Percentiles rank a stretch among this genome's conserved stretches.
These are phyloP conservation scores for Alternaria panax DNA, from an alignment of 2,329 filamentous ascomycete species.

Conservation along the genomic window DNA sequence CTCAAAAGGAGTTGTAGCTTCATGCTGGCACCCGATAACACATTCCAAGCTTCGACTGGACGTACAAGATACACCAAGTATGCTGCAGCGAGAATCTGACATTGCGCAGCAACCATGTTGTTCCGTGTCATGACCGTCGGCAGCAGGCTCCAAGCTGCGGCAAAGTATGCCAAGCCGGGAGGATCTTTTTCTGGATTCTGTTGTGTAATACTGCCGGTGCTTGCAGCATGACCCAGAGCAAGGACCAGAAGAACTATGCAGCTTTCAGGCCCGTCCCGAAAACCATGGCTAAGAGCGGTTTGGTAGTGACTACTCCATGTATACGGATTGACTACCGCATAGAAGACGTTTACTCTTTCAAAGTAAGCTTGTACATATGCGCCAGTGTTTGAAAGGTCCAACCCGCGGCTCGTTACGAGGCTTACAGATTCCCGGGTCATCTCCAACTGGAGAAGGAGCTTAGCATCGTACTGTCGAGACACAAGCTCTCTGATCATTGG, in stretches of 20 bases:
- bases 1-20: conserved; percentile 82
- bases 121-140: conserved; percentile 82
- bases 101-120: conserved; percentile 79
- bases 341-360: conserved; percentile 82
- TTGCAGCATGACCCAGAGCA: conserved; percentile 77
- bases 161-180: conserved; percentile 80
- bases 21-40: conserved; percentile 80
- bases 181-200: conserved; percentile 73
- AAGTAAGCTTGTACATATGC: conserved; percentile 83
- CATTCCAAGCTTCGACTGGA: conserved; percentile 82
- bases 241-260: conserved; percentile 82
- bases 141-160: conserved; percentile 78
- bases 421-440: conserved; percentile 80
- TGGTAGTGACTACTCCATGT: conserved; percentile 80
- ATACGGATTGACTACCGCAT: conserved; percentile 83
- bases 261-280: conserved; percentile 80
- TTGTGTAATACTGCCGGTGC: conserved; percentile 77
- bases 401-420: conserved; percentile 63
- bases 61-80: conserved; percentile 85
- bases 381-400: conserved; percentile 77
- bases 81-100: conserved; percentile 79
- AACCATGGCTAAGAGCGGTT: conserved; percentile 76
- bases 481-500: conserved; percentile 81
- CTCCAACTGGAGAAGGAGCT: conserved; percentile 81
- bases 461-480: conserved; percentile 77